Evolutionary conservation across 495 filamentous ascomycete species (phyloP), one percentile per base, ranked within the genome.

Genomic region (Podospora pseudoanserina): DNA sequence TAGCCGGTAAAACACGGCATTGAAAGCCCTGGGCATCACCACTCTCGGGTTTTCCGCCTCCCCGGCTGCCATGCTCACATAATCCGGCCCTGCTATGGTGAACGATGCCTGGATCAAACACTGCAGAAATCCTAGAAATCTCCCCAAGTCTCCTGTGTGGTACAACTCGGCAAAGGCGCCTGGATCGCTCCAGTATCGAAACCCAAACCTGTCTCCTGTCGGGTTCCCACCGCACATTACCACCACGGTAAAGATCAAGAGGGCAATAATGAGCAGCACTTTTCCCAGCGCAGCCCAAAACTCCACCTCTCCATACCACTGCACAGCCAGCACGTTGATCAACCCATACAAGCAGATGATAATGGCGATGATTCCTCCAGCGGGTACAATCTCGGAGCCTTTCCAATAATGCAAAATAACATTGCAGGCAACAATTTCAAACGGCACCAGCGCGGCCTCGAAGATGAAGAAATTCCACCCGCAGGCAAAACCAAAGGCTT

Each of bases 71-170:
- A 93, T 92, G 64, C 86, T 84, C 58, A 94, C 86, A 75, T 93
- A 94, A 67, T 93, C 91, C 0, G 90, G 91, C 1, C 91, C 91
- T n/a, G 89, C 88, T 63, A 93, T 88, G 20, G 90, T 93, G 75
- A 93, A 94, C 64, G 87, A 87, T n/a, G 91, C 91, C 68, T 87
- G 85, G 74, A 89, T 90, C 2, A 95, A 77, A 71, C 88, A 87
- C 28, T 86, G 84, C 26, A 93, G 78, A 66, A 93, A 90, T 0
- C 91, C 91, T 28, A 91, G 78, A 70, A 89, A 93, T n/a, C 85
- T 83, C 34, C 92, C 92, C 0, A 89, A 78, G 19, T 75, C 30
- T 15, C 90, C 91, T 0, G 80, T 79, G 63, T 80, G 79, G 71
- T 88, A 85, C 68, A 88, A 76, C 70, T 87, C 84, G 3, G 83